Evolutionary conservation across 2,329 filamentous ascomycete genomes (phyloP).

Genomic region (Pestalotiopsis sp.): DNA sequence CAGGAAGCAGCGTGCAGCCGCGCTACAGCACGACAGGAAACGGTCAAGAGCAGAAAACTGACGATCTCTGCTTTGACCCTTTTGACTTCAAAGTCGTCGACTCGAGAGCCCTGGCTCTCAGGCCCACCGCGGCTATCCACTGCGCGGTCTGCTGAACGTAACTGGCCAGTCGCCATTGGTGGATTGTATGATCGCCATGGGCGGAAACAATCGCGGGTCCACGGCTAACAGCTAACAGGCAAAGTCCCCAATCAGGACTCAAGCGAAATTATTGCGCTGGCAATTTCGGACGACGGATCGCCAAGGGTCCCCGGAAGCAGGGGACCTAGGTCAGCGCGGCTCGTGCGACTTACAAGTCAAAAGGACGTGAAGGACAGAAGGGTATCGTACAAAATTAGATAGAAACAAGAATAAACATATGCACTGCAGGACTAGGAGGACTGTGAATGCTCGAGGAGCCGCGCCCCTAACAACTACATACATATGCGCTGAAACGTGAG

Average conservation of each 20-base stretch:
- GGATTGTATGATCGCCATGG: not conserved
- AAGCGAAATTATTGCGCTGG: not conserved
- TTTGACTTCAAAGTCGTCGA: not conserved
- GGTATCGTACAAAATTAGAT: not conserved
- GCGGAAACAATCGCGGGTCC: not conserved
- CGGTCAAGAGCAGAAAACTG: not conserved
- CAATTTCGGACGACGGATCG: not conserved
- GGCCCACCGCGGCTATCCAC: not conserved
- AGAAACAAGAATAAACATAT: not conserved
- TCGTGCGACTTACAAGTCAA: not conserved
- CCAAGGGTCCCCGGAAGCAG: not conserved
- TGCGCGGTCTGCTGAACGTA: not conserved
- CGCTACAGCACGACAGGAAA: not conserved
- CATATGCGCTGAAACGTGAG: not conserved
- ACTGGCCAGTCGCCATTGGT: not conserved
- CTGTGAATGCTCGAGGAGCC: not conserved
- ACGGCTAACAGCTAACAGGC: not conserved
- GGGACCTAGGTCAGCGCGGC: not conserved
- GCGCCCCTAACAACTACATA: not conserved
- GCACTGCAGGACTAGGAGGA: not conserved
- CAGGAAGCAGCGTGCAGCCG: not conserved
- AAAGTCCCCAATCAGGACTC: not conserved
- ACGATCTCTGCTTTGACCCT: not conserved
- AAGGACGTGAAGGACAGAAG: not conserved
- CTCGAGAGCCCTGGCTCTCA: not conserved